Percentiles rank a stretch among this genome's conserved stretches.
Evolutionary conservation across 495 filamentous ascomycete genomes (phyloP).

Genomic region (Daldinia concentrica): DNA sequence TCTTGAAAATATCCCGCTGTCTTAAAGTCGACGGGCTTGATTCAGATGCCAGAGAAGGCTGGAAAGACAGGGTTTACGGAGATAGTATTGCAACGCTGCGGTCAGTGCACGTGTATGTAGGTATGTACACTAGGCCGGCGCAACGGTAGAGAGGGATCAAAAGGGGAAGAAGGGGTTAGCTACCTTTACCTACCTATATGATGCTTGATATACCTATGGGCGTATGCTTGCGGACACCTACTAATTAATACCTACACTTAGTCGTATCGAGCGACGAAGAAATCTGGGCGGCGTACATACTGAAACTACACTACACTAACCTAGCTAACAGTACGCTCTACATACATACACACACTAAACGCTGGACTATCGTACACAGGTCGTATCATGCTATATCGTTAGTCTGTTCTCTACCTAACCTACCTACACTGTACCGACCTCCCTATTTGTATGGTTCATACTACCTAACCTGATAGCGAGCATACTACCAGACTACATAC

Average conservation of each 20-base stretch:
- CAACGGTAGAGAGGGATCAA: slow-evolving; percentile 11
- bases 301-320: slow-evolving; percentile 5
- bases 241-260: slow-evolving; percentile 10
- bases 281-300: slow-evolving; percentile 18
- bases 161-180: slow-evolving; percentile 15
- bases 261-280: slow-evolving; percentile 23
- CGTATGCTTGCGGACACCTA: slow-evolving; percentile 16
- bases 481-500: neutral
- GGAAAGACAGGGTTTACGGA: slow-evolving; percentile 7
- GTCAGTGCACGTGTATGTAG: slow-evolving; percentile 29
- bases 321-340: neutral
- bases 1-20: slow-evolving; percentile 14
- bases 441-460: slow-evolving; percentile 28
- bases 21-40: neutral
- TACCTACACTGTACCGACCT: slow-evolving; percentile 24
- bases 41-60: slow-evolving; percentile 12
- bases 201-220: slow-evolving; percentile 14
- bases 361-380: slow-evolving; percentile 10
- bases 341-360: neutral
- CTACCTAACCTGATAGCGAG: neutral
- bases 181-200: slow-evolving; percentile 10
- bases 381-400: slow-evolving; percentile 22
- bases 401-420: slow-evolving; percentile 17
- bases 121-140: too few species aligned
- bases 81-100: slow-evolving; percentile 18